phyloP scores from a whole-genome alignment of 805 yeast species.

The Barnettozyma wickerhamii region DNA sequence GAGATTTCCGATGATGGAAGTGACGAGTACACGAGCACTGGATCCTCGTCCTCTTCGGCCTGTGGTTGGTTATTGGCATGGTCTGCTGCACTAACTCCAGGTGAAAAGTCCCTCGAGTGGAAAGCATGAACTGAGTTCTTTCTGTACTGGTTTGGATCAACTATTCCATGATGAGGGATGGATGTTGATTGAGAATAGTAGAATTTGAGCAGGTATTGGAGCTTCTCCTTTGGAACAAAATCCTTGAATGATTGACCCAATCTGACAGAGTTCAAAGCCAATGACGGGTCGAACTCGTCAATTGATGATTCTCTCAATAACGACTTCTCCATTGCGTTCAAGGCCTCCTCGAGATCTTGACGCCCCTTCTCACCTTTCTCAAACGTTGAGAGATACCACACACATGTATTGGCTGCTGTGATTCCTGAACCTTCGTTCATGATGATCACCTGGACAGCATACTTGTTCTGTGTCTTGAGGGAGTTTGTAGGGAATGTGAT shows the following conservation, averaged over 20 bases:
- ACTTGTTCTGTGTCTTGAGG: conserved; percentile 54
- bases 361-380: conserved; percentile 69
- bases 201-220: conserved; percentile 57
- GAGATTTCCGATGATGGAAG: conserved; percentile 85
- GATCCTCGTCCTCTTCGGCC: background rate
- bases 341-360: conserved; percentile 74
- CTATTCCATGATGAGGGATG: conserved; percentile 53
- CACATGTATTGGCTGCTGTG: conserved; percentile 80
- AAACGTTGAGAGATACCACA: conserved; percentile 85
- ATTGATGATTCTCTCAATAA: conserved; percentile 72
- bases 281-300: conserved; percentile 22
- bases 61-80: conserved; percentile 32
- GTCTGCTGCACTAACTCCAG: background rate
- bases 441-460: conserved; percentile 81
- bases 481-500: conserved; percentile 92
- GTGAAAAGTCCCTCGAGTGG: conserved; percentile 27
- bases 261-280: conserved; percentile 66
- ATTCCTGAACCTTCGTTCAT: conserved; percentile 86
- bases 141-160: conserved; percentile 36
- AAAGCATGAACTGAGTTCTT: conserved; percentile 29
- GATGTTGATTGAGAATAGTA: conserved; percentile 57
- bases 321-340: conserved; percentile 72
- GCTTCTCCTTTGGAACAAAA: conserved; percentile 75
- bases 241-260: conserved; percentile 82
- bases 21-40: conserved; percentile 40